phyloP scores from a whole-genome alignment of 768 basidiomycete genomes.

The Mycena crocata region DNA sequence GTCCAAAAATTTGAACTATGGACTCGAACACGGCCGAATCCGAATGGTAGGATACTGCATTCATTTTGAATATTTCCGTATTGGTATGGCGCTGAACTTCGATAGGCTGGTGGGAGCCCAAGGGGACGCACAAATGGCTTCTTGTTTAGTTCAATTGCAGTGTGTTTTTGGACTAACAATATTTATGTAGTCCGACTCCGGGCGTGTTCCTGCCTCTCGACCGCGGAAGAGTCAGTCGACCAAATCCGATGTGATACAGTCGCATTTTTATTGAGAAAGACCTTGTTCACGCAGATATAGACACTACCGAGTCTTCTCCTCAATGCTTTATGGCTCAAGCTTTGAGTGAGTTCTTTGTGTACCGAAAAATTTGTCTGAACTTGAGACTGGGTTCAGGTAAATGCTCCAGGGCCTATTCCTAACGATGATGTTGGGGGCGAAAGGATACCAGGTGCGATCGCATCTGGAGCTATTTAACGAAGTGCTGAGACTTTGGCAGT shows the following conservation, averaged over 20 bases:
- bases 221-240: no score
- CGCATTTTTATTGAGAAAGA: not conserved
- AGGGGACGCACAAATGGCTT: no score
- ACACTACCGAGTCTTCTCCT: conserved; percentile 12
- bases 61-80: no score
- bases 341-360: not conserved
- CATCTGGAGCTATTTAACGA: not conserved
- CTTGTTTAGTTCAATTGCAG: not conserved
- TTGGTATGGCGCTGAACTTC: no score
- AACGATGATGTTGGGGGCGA: no score
- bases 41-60: no score
- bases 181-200: no score
- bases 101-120: no score
- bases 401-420: not conserved
- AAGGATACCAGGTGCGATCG: not conserved
- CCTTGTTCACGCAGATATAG: not conserved
- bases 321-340: not conserved
- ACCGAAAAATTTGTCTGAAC: not conserved
- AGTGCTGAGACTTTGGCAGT: no score
- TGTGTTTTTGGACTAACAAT: no score
- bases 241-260: conserved; percentile 1
- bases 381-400: not conserved
- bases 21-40: conserved; percentile 8
- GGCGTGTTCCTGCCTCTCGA: no score
- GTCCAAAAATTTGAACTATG: no score